A percentile compares a stretch with the other conserved stretches of the same genome.
phyloP scores from a whole-genome alignment of 306 rosid genomes.

The Pyrus communis region DNA sequence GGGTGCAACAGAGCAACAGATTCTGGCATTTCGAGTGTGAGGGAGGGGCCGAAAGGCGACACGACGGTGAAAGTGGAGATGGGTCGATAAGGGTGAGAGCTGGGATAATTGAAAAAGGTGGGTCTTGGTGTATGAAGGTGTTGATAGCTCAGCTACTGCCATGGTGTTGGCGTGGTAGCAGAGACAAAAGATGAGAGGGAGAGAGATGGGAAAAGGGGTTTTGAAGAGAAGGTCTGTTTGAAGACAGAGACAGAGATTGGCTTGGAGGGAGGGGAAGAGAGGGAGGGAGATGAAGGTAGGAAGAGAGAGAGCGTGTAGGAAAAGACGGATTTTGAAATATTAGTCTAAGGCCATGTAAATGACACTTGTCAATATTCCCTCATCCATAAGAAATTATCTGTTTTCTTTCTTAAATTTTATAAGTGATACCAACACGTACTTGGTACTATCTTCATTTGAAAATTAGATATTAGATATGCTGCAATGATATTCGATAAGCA shows the following conservation, averaged over 20 bases:
- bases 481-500: no score
- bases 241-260: conserved; percentile 1
- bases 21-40: conserved; percentile 25
- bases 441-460: no score
- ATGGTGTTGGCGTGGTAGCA: conserved; percentile 26
- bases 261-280: conserved; percentile 21
- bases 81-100: conserved; percentile 41
- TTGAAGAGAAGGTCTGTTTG: not conserved
- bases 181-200: conserved; percentile 4
- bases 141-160: conserved; percentile 66
- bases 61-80: conserved; percentile 21
- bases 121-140: conserved; percentile 35
- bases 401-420: no score
- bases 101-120: conserved; percentile 37
- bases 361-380: conserved; percentile 54
- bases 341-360: conserved; percentile 43
- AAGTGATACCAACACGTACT: no score
- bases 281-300: not conserved
- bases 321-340: conserved; percentile 19
- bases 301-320: not conserved
- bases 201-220: not conserved
- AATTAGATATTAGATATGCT: no score
- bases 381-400: conserved; percentile 1
- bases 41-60: conserved; percentile 31
- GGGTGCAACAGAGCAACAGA: conserved; percentile 72